These are phyloP conservation scores for Apiotrichum akiyoshidainum DNA, from an alignment of 1,284 basidiomycete genomes.

Conservation along the genomic window DNA sequence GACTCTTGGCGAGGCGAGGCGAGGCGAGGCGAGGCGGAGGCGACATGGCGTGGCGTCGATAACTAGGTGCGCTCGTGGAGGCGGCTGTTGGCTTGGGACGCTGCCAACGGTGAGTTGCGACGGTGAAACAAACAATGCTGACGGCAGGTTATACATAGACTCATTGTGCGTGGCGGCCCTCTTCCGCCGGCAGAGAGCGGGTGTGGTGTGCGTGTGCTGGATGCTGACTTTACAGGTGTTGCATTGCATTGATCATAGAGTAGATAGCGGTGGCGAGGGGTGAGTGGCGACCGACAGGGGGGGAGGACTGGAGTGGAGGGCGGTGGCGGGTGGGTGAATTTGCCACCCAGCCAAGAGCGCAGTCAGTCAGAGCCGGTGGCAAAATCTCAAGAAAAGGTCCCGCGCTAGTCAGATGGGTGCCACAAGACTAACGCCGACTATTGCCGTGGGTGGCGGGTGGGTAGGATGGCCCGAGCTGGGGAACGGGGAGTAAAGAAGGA, in stretches of 20 bases:
- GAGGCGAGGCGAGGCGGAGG: not conserved
- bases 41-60: not conserved
- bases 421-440: too few species aligned
- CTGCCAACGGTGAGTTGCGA: constrained; percentile 15
- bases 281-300: too few species aligned
- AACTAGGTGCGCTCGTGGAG: not conserved
- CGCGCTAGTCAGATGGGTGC: too few species aligned
- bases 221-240: constrained; percentile 18
- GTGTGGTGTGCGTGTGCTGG: not conserved
- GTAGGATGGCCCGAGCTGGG: too few species aligned
- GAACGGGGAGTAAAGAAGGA: too few species aligned
- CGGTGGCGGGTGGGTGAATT: too few species aligned
- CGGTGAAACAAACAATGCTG: not conserved
- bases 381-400: not conserved
- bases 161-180: constrained; percentile 21
- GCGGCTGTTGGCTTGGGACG: not conserved
- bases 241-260: constrained; percentile 22
- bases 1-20: not conserved
- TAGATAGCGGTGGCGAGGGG: not conserved
- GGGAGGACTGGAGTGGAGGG: too few species aligned
- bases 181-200: not conserved
- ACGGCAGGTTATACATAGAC: constrained; percentile 16
- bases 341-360: not conserved
- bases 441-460: too few species aligned
- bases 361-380: not conserved